phyloP scores from a whole-genome alignment of 164 flowering plant species.

The Berberis vulgaris region DNA sequence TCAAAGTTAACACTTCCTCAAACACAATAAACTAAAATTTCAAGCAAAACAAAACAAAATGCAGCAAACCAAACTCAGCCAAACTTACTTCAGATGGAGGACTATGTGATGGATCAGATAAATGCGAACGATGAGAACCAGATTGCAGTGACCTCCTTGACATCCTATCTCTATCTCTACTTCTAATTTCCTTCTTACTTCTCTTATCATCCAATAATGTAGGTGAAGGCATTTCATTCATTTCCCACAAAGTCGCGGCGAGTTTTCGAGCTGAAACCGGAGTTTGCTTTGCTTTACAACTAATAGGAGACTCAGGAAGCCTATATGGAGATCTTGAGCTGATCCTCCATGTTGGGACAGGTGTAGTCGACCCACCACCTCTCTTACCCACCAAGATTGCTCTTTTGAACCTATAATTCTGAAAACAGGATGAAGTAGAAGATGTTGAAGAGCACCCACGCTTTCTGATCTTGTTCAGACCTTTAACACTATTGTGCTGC shows the following conservation, averaged over 20 bases:
- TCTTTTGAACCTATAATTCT: constrained; percentile 63
- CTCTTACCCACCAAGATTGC: constrained; percentile 61
- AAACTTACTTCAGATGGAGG: constrained; percentile 72
- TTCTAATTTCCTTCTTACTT: constrained; percentile 5
- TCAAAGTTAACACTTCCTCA: too few relatives aligned
- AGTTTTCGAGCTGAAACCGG: constrained; percentile 90
- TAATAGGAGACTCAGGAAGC: constrained; percentile 28
- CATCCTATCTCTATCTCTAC: constrained; percentile 21
- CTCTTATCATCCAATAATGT: constrained; percentile 25
- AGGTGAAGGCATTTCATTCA: constrained; percentile 76
- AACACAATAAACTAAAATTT: not conserved
- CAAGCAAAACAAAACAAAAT: not conserved
- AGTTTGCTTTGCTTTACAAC: constrained; percentile 16
- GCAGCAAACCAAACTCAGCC: not conserved
- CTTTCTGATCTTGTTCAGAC: constrained; percentile 50
- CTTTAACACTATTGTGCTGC: too few relatives aligned
- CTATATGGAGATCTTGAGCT: constrained; percentile 32
- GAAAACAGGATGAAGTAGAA: constrained; percentile 49
- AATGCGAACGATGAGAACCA: constrained; percentile 70
- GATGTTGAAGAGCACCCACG: constrained; percentile 74
- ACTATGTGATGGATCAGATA: constrained; percentile 93
- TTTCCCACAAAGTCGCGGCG: constrained; percentile 97
- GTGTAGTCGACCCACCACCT: constrained; percentile 57
- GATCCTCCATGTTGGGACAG: constrained; percentile 68
- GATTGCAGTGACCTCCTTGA: constrained; percentile 29